Base-by-base conservation (phyloP, 805 yeast genomes). In the Lipomyces kockii region DNA sequence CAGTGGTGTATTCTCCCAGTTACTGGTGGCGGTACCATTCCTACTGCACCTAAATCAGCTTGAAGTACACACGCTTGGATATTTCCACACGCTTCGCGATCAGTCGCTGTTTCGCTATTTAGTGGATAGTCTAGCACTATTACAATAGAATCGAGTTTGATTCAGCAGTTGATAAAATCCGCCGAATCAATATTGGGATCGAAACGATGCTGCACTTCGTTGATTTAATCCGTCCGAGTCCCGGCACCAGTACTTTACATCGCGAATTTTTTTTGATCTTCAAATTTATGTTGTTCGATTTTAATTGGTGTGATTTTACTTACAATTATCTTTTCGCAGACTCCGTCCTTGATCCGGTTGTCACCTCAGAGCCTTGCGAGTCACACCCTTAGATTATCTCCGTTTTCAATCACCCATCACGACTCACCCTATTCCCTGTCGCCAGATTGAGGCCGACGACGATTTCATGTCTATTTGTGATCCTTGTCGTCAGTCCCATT, bases 381-480 rank as follows among this genome's bases (percentile, higher is more conserved):
- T 35, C 39, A 11, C 49, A n/a, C 3, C 39, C n/a, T 17, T 2
- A 43, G 49, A 17, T 43, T 43, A 43, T 43, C 49, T 43, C 49
- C 49, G 49, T 43, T 4, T 6, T n/a, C 49, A 17, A 17, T 43
- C 22, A 43, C 3, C 3, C 49, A n/a, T 37, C 17, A 37, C 43
- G 25, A n/a, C 22, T 43, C 22, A n/a, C 20, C 20, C 49, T 43
- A 43, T 43, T 43, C 3, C 20, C 14, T n/a, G 22, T n/a, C 49
- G 20, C 49, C 11, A 43, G 8, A 43, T 43, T 43, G 49, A 43
- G 22, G 22, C 25, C 20, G 49, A 43, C 49, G 22, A 43, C 57
- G 34, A 8, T 54, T 54, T 54, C 43, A n/a, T 54, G 57, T 54
- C 43, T 54, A 17, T 54, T n/a, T 54, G n/a, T 54, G 57, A 54